Base-by-base conservation (phyloP, 208 protist genomes). In the Leishmania martiniquensis region DNA sequence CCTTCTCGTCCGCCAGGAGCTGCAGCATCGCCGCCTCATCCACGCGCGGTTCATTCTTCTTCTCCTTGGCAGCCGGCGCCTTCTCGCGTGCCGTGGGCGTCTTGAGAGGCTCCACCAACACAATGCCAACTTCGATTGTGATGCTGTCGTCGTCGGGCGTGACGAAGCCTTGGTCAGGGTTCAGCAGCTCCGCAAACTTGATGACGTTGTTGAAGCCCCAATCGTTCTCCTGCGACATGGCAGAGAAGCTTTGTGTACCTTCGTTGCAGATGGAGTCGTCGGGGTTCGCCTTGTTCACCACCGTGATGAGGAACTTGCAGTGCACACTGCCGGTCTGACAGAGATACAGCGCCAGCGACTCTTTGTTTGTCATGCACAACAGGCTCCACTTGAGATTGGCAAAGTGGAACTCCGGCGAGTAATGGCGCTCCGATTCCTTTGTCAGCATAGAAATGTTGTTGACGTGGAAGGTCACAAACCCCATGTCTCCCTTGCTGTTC, bases 141-240 rank as follows among this genome's bases (percentile, higher is more conserved):
- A 97, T 94, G 79, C 87, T 95, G 85, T 97, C 94, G 42, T 75
- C 81, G 22, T 91, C 91, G 1, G 87, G 72, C 25, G 87, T 80
- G 77, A 91, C 80, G 79, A 97, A 97, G 44, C 94, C 94, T 49
- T 95, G 91, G 22, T 76, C 77, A 20, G 91, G 90, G 83, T 91
- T 95, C 57, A 95, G 78, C 54, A 97, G 72, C 55, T 96, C 89
- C 7, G 87, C 77, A 75, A 97, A 94, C 83, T 93, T 94, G 69
- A 95, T 94, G 29, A 97, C 94, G 71, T 87, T 95, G 85, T 96
- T 96, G 85, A 97, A 97, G 37, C 94, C 94, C 92, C 94, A 97
- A 79, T 97, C 94, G 84, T 97, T 97, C 83, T 97, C 94, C 77
- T 94, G 87, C 22, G 92, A 97, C 63, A 87, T 85, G 75, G 91